Conservation (phyloP, 1,284 basidiomycete genomes). For the Leccinum fallax region DNA sequence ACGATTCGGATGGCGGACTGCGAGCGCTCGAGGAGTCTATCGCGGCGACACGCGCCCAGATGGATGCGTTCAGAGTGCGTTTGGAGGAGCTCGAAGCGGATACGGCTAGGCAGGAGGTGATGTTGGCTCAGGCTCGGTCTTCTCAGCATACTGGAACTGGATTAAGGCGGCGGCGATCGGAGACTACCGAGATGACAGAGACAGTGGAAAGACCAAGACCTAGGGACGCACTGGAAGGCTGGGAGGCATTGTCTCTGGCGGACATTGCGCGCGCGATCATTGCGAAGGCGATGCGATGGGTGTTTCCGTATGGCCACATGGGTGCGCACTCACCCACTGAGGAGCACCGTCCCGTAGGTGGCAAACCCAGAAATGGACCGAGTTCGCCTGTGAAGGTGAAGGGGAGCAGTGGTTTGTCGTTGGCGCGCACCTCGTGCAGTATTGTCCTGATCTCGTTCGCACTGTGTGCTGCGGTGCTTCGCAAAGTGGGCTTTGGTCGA, state of each 20-base stretch:
- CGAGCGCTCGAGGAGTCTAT: slow-evolving; percentile 28
- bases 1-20: slow-evolving; percentile 10
- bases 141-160: background rate
- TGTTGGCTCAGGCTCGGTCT: background rate
- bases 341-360: background rate
- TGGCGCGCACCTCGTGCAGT: slow-evolving; percentile 23
- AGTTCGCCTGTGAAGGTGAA: slow-evolving; percentile 9
- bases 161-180: slow-evolving; percentile 3
- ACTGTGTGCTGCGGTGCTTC: slow-evolving; percentile 29
- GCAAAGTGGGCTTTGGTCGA: slow-evolving; percentile 27
- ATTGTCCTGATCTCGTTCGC: slow-evolving; percentile 34
- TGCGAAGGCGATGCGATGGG: slow-evolving; percentile 27
- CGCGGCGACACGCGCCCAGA: slow-evolving; percentile 23
- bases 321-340: background rate
- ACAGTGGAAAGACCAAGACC: background rate
- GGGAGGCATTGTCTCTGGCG: slow-evolving; percentile 9
- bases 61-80: slow-evolving; percentile 30
- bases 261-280: slow-evolving; percentile 22
- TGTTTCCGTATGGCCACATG: slow-evolving; percentile 22
- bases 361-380: background rate
- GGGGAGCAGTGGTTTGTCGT: background rate
- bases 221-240: background rate
- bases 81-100: slow-evolving; percentile 31
- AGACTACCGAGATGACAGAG: background rate
- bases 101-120: slow-evolving; percentile 18